Base-by-base conservation (phyloP, 371 early-diverging fungal species). In the Batrachochytrium dendrobatidis region DNA sequence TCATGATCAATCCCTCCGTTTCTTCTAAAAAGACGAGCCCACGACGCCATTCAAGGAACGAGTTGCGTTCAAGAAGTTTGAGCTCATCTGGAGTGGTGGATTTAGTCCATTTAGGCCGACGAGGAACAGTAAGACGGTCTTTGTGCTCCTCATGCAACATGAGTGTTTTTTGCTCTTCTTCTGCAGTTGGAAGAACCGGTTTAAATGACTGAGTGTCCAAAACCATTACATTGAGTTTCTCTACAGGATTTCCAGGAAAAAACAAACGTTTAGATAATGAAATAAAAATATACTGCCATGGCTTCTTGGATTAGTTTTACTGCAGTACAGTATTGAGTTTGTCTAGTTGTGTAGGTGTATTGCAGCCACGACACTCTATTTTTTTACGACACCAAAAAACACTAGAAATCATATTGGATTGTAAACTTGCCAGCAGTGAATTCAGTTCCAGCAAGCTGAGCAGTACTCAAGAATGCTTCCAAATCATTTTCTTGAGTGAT, bases 401-500 rank as follows among this genome's bases (percentile, higher is more conserved):
- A n/a, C n/a, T n/a, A n/a, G n/a, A n/a, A n/a, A n/a, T n/a, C n/a
- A n/a, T n/a, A n/a, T n/a, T n/a, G n/a, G n/a, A n/a, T n/a, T n/a
- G n/a, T n/a, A n/a, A n/a, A n/a, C 63, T 69, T 76, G 82, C 88
- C 90, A 53, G 97, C 95, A 15, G 94, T 90, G 67, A 98, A 98
- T 61, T 94, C 93, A 25, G 93, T 93, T 45, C 89, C 97, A 4
- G 94, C 94, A 59, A 96, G 79, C 58, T 89, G 85, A 4, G 98
- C 98, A n/a, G 93, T 91, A 63, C 81, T 84, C 63, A 98, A 76
- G 69, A 98, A 95, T 29, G 90, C 94, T 48, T 96, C 95, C 7
- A 98, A 78, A 79, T 98, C 95, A 48, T 91, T 88, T 69, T 98
- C 93, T 67, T 95, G 89, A 20, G 97, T 96, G 61, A 98, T 87